Evolutionary conservation across 2,329 filamentous ascomycete genomes (phyloP), one percentile per base, ranked within the genome.

Genomic region (Penicillium sclerotiorum): DNA sequence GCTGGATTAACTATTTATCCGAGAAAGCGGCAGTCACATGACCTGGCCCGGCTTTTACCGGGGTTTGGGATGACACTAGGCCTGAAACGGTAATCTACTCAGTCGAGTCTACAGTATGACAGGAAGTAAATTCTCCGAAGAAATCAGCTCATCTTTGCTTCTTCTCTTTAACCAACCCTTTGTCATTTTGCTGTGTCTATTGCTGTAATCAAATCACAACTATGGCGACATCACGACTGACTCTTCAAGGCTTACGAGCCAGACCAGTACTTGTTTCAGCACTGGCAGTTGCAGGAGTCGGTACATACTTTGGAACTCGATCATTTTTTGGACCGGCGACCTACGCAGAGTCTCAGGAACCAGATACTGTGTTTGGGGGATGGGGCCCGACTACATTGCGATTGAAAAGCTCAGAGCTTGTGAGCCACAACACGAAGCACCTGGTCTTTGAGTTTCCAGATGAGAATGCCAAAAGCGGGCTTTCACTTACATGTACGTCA

Each of bases 351-450:
- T 52, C 53, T 2, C 18, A 36, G 11, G 30, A 48, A 37, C 4
- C 39, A 13, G 36, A 44, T 7, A 47, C 47, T 38, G 30, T 55
- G 3, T 55, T 55, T 32, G 30, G 44, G 12, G 50, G 50, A 8
- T 37, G 45, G 5, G 64, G 65, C 3, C 77, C 82, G 58, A 67
- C 76, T 3, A 76, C 72, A 3, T 66, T 84, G 8, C 71, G 71
- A 18, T 69, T 85, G 2, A 70, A 81, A 48, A 80, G 77, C 55
- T 69, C 74, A 9, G 77, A 83, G 59, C 54, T 67, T 27, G 75
- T 85, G 52, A 85, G 80, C 59, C 80, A 82, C 65, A 80, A 85
- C 60, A 83, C 80, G 9, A 84, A 82, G 66, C 73, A 72, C 13
- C 63, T 86, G 47, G 73, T 80, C 3, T 86, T 86, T 53, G 77